A percentile compares a stretch with the other conserved stretches of the same genome.
Conservation (phyloP, 2,329 filamentous ascomycete species). For the Arthroderma uncinatum region DNA sequence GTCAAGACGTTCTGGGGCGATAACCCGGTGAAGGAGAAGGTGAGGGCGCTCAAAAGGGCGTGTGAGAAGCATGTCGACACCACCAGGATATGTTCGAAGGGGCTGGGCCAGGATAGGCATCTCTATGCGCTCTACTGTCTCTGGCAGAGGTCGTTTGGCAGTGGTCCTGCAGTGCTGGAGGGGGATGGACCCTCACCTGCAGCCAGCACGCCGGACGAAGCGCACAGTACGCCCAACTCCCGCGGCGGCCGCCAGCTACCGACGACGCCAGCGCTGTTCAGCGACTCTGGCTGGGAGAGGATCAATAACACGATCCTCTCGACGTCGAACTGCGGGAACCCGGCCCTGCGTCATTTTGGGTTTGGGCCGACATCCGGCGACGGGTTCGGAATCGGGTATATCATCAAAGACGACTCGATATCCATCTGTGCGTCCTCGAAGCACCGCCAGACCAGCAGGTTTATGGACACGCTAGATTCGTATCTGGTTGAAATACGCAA, state of each 20-base stretch:
- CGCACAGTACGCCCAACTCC: neutral
- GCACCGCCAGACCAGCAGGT: conserved; percentile 83
- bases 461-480: conserved; percentile 77
- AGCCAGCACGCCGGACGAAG: conserved; percentile 22
- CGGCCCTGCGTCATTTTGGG: conserved; percentile 84
- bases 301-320: conserved; percentile 89
- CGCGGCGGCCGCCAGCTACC: conserved; percentile 33
- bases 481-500: conserved; percentile 87
- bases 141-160: conserved; percentile 82
- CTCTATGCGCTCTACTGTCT: conserved; percentile 88
- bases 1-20: conserved; percentile 93
- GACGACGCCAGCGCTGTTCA: conserved; percentile 64
- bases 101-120: conserved; percentile 82
- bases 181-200: conserved; percentile 57
- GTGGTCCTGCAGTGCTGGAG: conserved; percentile 45
- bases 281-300: conserved; percentile 84
- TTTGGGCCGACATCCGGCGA: conserved; percentile 91
- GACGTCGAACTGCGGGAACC: conserved; percentile 98
- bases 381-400: conserved; percentile 95
- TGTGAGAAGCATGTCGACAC: conserved; percentile 69
- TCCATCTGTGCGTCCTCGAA: conserved; percentile 88
- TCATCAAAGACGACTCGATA: conserved; percentile 89
- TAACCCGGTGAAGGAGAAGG: conserved; percentile 67
- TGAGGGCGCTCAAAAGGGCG: conserved; percentile 72
- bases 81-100: conserved; percentile 79